A percentile compares a stretch with the other conserved stretches of the same genome.
Evolutionary conservation across 202 grass and related monocot species (phyloP).

Genomic region (Carex arenaria): DNA sequence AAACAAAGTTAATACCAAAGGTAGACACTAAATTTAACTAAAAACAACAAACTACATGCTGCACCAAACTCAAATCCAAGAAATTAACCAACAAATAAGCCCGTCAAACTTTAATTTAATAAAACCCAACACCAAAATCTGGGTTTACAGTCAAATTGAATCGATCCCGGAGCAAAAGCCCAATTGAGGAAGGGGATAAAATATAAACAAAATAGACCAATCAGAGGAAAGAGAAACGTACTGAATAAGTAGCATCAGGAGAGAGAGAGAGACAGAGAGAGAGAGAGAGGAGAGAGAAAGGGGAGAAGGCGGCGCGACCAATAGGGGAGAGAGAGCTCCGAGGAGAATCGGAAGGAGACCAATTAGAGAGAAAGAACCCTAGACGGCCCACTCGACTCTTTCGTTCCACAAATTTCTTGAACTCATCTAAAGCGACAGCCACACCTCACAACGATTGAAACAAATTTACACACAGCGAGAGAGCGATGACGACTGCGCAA

Average conservation of each 20-base stretch:
- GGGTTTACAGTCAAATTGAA: not conserved
- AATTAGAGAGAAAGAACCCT: slow-evolving; percentile 21
- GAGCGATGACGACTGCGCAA: slow-evolving; percentile 4
- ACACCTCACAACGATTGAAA: not conserved
- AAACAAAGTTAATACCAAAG: not conserved
- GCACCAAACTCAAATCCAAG: slow-evolving; percentile 4
- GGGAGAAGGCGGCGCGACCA: slow-evolving; percentile 28
- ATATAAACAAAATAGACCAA: not conserved
- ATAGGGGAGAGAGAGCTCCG: slow-evolving; percentile 16
- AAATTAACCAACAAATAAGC: not conserved
- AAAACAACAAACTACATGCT: not conserved
- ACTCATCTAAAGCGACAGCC: slow-evolving; percentile 26
- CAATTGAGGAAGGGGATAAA: not conserved
- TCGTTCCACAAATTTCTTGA: slow-evolving; percentile 14
- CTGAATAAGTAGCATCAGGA: slow-evolving; percentile 20
- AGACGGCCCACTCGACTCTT: slow-evolving; percentile 28
- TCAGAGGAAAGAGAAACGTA: slow-evolving; percentile 18
- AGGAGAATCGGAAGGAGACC: slow-evolving; percentile 25
- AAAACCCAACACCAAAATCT: not conserved
- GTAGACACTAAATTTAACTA: not conserved
- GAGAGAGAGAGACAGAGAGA: not conserved
- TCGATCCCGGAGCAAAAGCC: not conserved
- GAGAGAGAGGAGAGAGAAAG: slow-evolving; percentile 2
- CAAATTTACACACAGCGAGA: not conserved
- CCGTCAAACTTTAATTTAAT: not conserved